Evolutionary conservation across 176 grass and related monocot species (phyloP), one percentile per base, ranked within the genome.

Genomic region (Tillandsia leiboldiana): DNA sequence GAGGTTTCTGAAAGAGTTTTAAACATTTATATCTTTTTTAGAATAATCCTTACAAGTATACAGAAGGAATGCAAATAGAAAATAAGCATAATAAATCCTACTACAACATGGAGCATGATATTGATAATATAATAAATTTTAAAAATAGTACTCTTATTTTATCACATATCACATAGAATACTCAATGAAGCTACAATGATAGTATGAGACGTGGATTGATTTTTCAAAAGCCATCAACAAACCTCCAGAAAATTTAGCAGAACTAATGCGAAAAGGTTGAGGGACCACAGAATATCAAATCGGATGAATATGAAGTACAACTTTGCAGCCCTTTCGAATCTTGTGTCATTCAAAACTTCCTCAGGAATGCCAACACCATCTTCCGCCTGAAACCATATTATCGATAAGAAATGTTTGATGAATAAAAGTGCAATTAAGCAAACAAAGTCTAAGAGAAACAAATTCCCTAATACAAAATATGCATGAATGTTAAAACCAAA

Each of bases 161-260:
- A 51, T 50, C 56, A 69, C 77, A 71, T 49, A 14, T 50, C 53
- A n/a, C 64, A 7, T 17, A 51, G 29, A 26, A 70, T 17, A 75
- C 26, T 50, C 9, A 27, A 53, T 70, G 33, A 42, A 6, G n/a
- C 59, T 33, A 23, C 23, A n/a, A 9, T 24, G 63, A 76, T 53
- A 81, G 24, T 13, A 66, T 50, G 69, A 81, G 28, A 66, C 56
- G 22, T n/a, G 2, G 12, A 62, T 27, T 51, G 50, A 53, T 51
- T 5, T 42, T 42, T 1, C 51, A 69, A 10, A 10, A 49, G 64
- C 63, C 10, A 1, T 26, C 26, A 86, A 90, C 84, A 75, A 61
- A 96, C 89, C 93, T 92, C 93, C 1, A 97, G 78, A 80, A 97
- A 97, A 75, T 90, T 97, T 65, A 97, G 79, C 26, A 92, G 78